These are phyloP conservation scores for Aschersonia sp. DNA, from an alignment of 2,329 filamentous ascomycete species.

Conservation along the genomic window DNA sequence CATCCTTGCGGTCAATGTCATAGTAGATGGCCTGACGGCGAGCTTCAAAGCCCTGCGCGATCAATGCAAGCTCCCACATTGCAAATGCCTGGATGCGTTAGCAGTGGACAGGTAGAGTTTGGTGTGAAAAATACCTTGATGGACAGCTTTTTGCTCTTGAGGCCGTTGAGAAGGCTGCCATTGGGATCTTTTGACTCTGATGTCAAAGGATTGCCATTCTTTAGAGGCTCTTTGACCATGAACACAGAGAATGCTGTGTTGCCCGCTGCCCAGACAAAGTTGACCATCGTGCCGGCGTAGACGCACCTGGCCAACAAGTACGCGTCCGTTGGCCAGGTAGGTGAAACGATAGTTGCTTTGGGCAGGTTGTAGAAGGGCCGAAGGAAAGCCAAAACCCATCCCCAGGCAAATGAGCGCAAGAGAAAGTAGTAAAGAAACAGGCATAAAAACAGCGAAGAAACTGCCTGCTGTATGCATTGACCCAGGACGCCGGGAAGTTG, in stretches of 20 bases:
- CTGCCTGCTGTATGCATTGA: conserved; percentile 22
- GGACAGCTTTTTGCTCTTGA: conserved; percentile 70
- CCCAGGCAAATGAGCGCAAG: conserved; percentile 51
- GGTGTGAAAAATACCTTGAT: conserved; percentile 37
- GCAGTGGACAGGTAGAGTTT: background rate
- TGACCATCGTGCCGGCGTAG: conserved; percentile 50
- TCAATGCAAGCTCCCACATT: conserved; percentile 78
- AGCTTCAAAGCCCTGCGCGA: conserved; percentile 59
- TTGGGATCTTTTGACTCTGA: conserved; percentile 82
- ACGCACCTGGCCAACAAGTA: conserved; percentile 41
- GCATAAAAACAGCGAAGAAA: conserved; percentile 26
- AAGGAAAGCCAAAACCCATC: conserved; percentile 53
- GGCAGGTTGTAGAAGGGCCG: conserved; percentile 64
- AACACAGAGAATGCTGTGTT: conserved; percentile 71
- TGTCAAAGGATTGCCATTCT: conserved; percentile 72
- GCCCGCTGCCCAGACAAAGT: conserved; percentile 60
- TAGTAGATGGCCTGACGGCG: conserved; percentile 70
- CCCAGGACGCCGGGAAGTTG: conserved; percentile 25
- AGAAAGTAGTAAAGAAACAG: conserved; percentile 46
- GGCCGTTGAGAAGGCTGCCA: conserved; percentile 68
- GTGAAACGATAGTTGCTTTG: conserved; percentile 49
- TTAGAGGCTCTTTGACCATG: conserved; percentile 66
- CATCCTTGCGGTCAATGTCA: conserved; percentile 72
- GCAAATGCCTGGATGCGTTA: conserved; percentile 52
- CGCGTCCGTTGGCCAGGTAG: conserved; percentile 40